Conservation (phyloP, 139 green algal genomes). For the Tetraselmis striata region DNA sequence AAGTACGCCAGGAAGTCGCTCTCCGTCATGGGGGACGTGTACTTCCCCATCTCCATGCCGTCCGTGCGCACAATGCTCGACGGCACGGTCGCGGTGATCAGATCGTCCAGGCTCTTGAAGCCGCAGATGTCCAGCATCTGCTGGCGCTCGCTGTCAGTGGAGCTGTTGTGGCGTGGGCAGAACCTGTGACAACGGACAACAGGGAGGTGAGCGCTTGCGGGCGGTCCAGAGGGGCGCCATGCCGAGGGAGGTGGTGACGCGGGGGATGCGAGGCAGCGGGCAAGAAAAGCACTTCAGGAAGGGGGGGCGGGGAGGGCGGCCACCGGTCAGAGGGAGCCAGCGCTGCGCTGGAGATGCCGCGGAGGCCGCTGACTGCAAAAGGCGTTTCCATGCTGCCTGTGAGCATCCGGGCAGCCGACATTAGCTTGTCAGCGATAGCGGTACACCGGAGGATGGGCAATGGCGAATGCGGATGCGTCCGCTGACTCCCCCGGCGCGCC, state of each 20-base stretch:
- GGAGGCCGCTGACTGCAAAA: neutral
- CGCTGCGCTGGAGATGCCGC: neutral
- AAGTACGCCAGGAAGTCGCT: constrained; percentile 81
- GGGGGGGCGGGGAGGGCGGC: too few species aligned
- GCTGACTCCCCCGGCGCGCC: too few species aligned
- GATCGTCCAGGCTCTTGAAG: constrained; percentile 75
- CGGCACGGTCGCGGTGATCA: constrained; percentile 94
- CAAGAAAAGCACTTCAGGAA: too few species aligned
- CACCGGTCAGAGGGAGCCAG: neutral
- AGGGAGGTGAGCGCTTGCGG: neutral
- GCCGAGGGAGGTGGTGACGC: too few species aligned
- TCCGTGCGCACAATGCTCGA: constrained; percentile 70
- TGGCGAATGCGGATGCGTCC: too few species aligned
- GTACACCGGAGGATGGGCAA: too few species aligned
- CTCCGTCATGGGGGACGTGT: constrained; percentile 81
- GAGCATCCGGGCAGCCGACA: too few species aligned
- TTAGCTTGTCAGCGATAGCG: too few species aligned
- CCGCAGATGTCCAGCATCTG: constrained; percentile 79
- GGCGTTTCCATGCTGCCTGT: neutral
- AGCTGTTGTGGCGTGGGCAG: constrained; percentile 91
- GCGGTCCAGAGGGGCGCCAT: neutral
- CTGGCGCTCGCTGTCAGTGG: constrained; percentile 58
- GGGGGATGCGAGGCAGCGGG: too few species aligned
- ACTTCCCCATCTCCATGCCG: constrained; percentile 78
- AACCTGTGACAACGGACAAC: constrained; percentile 84